These are phyloP conservation scores for Apiospora hydei DNA, from an alignment of 2,329 filamentous ascomycete species.

Conservation along the genomic window DNA sequence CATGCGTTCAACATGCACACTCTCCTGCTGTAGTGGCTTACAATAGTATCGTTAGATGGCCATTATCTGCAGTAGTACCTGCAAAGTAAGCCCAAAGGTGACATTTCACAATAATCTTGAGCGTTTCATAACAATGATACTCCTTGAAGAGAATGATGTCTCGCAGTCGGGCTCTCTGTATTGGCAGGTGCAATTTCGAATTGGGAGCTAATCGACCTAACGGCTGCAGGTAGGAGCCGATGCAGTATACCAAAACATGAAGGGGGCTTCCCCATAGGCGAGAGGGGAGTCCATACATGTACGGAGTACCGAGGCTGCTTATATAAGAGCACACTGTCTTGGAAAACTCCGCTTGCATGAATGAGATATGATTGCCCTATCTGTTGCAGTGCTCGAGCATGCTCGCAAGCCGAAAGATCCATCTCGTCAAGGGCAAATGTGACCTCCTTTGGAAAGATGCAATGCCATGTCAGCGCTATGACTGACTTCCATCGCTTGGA, in stretches of 20 bases:
- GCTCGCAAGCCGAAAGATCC: background rate
- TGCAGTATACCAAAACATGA: background rate
- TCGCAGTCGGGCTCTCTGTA: background rate
- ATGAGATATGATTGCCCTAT: background rate
- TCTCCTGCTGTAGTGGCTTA: background rate
- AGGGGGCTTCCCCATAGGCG: background rate
- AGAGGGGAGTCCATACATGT: too few relatives aligned
- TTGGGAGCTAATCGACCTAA: background rate
- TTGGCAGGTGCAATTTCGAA: background rate
- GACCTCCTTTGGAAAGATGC: background rate
- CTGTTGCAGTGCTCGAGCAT: background rate
- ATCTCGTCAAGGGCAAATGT: background rate
- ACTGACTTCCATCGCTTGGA: background rate
- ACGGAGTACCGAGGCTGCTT: background rate
- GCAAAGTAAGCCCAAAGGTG: background rate
- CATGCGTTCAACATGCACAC: background rate
- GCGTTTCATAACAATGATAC: background rate
- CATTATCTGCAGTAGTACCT: background rate
- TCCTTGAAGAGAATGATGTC: background rate
- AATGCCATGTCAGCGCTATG: background rate
- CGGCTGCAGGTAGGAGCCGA: background rate
- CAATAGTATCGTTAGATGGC: background rate
- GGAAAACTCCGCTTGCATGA: constrained; percentile 9
- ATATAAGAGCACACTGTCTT: constrained; percentile 5
- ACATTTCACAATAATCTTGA: too few relatives aligned